A percentile compares a stretch with the other conserved stretches of the same genome.
Conservation (phyloP, 495 filamentous ascomycete genomes). For the Daldinia concentrica region DNA sequence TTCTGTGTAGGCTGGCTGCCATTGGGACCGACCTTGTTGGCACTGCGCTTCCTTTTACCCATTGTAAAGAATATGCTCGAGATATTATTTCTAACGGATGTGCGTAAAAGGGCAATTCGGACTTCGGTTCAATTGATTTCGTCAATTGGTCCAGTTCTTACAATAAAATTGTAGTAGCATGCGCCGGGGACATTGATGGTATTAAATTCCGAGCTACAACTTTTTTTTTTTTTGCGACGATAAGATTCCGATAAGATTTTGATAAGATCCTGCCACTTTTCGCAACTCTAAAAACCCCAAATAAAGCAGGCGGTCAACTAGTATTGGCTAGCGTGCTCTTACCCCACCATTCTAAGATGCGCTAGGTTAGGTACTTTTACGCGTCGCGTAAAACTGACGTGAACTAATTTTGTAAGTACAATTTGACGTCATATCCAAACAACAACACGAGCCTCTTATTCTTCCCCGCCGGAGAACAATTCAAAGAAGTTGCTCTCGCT, state of each 20-base stretch:
- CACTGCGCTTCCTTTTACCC: slow-evolving; percentile 56
- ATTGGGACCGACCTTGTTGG: slow-evolving; percentile 46
- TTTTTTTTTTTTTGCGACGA: slow-evolving; percentile 12
- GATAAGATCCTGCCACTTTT: slow-evolving; percentile 6
- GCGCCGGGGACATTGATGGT: background rate
- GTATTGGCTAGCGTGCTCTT: background rate
- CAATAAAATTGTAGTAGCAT: background rate
- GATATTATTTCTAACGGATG: background rate
- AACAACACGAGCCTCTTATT: background rate
- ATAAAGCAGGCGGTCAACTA: slow-evolving; percentile 29
- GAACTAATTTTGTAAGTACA: background rate
- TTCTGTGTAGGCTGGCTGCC: slow-evolving; percentile 53
- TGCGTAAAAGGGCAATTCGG: background rate
- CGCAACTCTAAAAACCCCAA: background rate
- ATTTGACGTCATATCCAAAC: background rate
- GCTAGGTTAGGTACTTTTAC: background rate
- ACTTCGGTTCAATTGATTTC: background rate
- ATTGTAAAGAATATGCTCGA: slow-evolving; percentile 29
- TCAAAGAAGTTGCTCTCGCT: background rate
- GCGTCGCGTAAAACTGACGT: background rate
- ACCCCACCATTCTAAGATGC: background rate
- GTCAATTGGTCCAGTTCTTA: background rate
- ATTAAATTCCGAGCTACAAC: background rate
- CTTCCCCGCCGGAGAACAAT: background rate
- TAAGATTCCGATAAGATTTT: background rate